Evolutionary conservation across 352 stramenopile species (phyloP).

Genomic region (Pythium vanterpoolii): DNA sequence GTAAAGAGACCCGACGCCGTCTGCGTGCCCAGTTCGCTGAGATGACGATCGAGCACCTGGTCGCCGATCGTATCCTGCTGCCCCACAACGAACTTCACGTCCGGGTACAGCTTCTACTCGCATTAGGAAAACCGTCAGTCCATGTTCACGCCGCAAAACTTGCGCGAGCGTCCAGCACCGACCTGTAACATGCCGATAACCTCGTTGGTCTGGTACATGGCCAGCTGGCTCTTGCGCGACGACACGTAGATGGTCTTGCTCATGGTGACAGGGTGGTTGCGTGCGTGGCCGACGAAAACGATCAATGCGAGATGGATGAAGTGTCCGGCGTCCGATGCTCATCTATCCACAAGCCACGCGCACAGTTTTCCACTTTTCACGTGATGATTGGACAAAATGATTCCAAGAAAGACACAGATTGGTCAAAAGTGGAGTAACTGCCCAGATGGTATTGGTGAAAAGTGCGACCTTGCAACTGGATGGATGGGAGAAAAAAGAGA

Average conservation of each 20-base stretch:
- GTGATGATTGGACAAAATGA: background rate
- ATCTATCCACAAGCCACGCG: no score
- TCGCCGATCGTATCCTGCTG: conserved; percentile 83
- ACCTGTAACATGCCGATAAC: conserved; percentile 79
- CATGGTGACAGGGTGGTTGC: conserved; percentile 5
- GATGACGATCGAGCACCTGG: conserved; percentile 67
- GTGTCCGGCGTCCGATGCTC: no score
- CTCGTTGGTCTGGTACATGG: conserved; percentile 85
- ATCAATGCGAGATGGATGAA: background rate
- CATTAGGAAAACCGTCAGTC: background rate
- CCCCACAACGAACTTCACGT: conserved; percentile 70
- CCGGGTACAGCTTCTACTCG: conserved; percentile 47
- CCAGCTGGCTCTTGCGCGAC: conserved; percentile 85
- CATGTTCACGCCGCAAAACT: background rate
- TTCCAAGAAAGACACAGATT: background rate
- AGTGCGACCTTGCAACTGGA: background rate
- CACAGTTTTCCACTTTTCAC: no score
- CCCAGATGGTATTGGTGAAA: conserved; percentile 11
- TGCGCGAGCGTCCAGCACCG: background rate
- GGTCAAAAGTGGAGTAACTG: background rate
- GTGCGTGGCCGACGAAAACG: background rate
- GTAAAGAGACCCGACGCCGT: conserved; percentile 82
- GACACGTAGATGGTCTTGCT: conserved; percentile 75
- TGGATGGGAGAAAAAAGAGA: background rate
- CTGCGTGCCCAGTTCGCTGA: conserved; percentile 70